Evolutionary conservation across 2,329 filamentous ascomycete genomes (phyloP).

Genomic region (Bipolaris victoriae): DNA sequence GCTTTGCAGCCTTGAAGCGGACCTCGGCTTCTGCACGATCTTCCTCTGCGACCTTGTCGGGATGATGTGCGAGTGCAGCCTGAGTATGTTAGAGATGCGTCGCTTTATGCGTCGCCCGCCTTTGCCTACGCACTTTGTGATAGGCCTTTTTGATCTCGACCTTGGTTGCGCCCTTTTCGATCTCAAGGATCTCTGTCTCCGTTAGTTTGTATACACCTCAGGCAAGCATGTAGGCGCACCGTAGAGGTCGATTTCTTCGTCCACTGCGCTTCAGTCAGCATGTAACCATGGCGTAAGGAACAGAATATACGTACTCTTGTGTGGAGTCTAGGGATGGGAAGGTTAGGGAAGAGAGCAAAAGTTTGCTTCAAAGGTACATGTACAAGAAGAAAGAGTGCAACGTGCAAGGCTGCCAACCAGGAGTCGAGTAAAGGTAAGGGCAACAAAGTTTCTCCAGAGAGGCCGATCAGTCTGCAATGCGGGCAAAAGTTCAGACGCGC

Average conservation of each 20-base stretch:
- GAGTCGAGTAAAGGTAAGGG: slow-evolving; percentile 3
- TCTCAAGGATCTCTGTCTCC: slow-evolving; percentile 74
- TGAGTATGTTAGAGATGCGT: slow-evolving; percentile 46
- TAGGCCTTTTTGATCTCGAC: slow-evolving; percentile 95
- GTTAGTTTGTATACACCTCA: slow-evolving; percentile 33
- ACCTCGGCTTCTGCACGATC: slow-evolving; percentile 84
- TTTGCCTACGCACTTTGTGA: slow-evolving; percentile 71
- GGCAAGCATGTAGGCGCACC: slow-evolving; percentile 40
- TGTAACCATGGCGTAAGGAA: not conserved
- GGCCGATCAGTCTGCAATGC: slow-evolving; percentile 8
- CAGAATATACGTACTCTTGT: slow-evolving; percentile 1
- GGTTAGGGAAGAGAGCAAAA: not conserved
- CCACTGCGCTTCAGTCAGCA: slow-evolving; percentile 32
- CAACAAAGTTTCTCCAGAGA: slow-evolving; percentile 17
- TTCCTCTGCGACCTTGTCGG: slow-evolving; percentile 91
- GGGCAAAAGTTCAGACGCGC: slow-evolving; percentile 15
- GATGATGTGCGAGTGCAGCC: slow-evolving; percentile 87
- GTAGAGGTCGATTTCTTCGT: slow-evolving; percentile 66
- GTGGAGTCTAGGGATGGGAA: not conserved
- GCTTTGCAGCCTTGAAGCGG: slow-evolving; percentile 89
- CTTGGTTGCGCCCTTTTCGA: slow-evolving; percentile 73
- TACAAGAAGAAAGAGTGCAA: slow-evolving; percentile 13
- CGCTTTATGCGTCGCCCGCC: not conserved
- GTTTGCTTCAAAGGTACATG: not conserved
- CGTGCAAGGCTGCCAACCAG: not conserved